These are phyloP conservation scores for Carex arenaria DNA, from an alignment of 202 grass and related monocot genomes.

Conservation along the genomic window DNA sequence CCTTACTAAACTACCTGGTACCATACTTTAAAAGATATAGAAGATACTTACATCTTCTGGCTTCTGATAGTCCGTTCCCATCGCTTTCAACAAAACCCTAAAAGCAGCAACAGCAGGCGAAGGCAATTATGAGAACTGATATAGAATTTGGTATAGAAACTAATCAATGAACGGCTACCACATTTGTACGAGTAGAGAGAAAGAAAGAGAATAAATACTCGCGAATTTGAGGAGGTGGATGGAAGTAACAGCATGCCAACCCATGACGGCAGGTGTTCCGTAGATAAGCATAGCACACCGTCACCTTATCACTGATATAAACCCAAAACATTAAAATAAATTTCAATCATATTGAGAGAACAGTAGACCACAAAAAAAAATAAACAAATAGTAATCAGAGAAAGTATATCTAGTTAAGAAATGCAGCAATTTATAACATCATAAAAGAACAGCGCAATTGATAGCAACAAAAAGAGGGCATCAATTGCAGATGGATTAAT, in stretches of 20 bases:
- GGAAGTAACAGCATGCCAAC: conserved; percentile 64
- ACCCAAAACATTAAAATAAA: background rate
- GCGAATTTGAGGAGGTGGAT: conserved; percentile 58
- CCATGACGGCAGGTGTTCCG: conserved; percentile 50
- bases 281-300: conserved; percentile 57
- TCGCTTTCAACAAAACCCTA: background rate
- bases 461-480: background rate
- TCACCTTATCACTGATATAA: conserved; percentile 67
- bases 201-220: conserved; percentile 34
- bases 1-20: conserved; percentile 5
- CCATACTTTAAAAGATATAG: background rate
- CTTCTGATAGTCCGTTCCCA: background rate
- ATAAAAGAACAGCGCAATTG: background rate
- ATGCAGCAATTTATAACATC: too few species aligned
- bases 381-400: background rate
- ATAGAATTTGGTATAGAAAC: conserved; percentile 9
- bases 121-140: background rate
- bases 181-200: background rate
- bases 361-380: background rate
- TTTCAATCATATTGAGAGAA: background rate
- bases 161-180: conserved; percentile 1
- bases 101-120: conserved; percentile 1
- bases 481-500: background rate
- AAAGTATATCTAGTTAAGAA: background rate
- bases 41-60: background rate